Evolutionary conservation across 1,284 basidiomycete species (phyloP).

Genomic region (Hypsizygus ulmarius): DNA sequence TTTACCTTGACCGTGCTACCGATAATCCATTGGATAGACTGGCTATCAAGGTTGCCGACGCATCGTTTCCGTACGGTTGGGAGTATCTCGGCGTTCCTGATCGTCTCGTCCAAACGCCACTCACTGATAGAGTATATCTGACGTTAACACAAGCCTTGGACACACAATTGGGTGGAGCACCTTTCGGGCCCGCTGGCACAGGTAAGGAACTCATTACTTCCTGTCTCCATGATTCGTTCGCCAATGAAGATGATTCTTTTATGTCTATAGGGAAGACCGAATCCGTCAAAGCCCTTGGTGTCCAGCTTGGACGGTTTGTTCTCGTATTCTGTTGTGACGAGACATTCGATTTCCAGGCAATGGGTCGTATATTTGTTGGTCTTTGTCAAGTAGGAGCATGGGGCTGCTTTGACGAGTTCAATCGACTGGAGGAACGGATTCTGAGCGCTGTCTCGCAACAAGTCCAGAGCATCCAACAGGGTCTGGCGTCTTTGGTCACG

Average conservation of each 20-base stretch:
- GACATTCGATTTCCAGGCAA: constrained; percentile 99
- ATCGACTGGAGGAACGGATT: constrained; percentile 97
- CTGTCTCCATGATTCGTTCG: constrained; percentile 6
- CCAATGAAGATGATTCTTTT: constrained; percentile 2
- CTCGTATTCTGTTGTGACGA: constrained; percentile 99
- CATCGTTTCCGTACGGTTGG: constrained; percentile 96
- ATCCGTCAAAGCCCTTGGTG: constrained; percentile 97
- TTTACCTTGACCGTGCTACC: constrained; percentile 77
- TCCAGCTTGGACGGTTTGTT: constrained; percentile 96
- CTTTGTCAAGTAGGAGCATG: constrained; percentile 99
- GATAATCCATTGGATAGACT: constrained; percentile 82
- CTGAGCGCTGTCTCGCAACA: constrained; percentile 98
- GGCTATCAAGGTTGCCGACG: constrained; percentile 85
- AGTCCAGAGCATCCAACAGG: constrained; percentile 98
- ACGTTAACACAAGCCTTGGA: constrained; percentile 96
- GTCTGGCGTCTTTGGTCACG: constrained; percentile 76
- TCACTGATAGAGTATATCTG: constrained; percentile 97
- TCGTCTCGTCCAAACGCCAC: constrained; percentile 94
- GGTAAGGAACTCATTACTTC: constrained; percentile 44
- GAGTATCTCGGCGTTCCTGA: constrained; percentile 98
- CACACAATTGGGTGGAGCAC: constrained; percentile 93
- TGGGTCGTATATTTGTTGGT: constrained; percentile 99
- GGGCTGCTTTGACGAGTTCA: constrained; percentile 99
- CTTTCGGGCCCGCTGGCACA: constrained; percentile 98
- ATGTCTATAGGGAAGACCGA: constrained; percentile 95